These are phyloP conservation scores for Penicillium dipodomyicola DNA, from an alignment of 495 filamentous ascomycete genomes.

Conservation along the genomic window DNA sequence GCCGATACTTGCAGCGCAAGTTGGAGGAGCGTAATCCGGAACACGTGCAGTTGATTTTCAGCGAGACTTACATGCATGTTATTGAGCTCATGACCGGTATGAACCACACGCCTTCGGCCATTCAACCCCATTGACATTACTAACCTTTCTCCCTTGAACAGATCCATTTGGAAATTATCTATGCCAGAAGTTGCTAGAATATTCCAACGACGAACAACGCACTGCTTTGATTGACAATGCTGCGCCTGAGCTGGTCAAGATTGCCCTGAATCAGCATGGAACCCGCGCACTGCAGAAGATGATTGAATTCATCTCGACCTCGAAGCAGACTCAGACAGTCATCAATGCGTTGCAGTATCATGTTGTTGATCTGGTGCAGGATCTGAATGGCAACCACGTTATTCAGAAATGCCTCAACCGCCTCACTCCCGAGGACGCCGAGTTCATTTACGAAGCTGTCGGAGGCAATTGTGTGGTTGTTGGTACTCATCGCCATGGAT, in stretches of 20 bases:
- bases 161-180: conserved; percentile 99
- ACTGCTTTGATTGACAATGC: conserved; percentile 89
- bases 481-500: conserved; percentile 95
- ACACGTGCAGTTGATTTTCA: conserved; percentile 86
- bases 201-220: conserved; percentile 88
- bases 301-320: conserved; percentile 91
- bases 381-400: conserved; percentile 96
- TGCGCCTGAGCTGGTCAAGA: conserved; percentile 76
- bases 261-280: conserved; percentile 94
- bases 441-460: conserved; percentile 96
- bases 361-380: conserved; percentile 91
- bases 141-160: conserved; percentile 27
- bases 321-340: conserved; percentile 74
- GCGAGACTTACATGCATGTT: conserved; percentile 85
- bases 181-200: conserved; percentile 94
- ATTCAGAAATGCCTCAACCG: conserved; percentile 99
- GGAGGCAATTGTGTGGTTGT: conserved; percentile 81
- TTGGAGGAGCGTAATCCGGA: conserved; percentile 85
- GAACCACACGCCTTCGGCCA: conserved; percentile 15
- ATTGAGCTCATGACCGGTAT: conserved; percentile 91
- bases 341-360: conserved; percentile 71
- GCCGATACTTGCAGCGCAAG: conserved; percentile 92
- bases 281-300: conserved; percentile 97
- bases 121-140: neutral
- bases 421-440: conserved; percentile 71